Base-by-base conservation (phyloP, 192 early-diverging fungal genomes). In the Coemansia sp. region DNA sequence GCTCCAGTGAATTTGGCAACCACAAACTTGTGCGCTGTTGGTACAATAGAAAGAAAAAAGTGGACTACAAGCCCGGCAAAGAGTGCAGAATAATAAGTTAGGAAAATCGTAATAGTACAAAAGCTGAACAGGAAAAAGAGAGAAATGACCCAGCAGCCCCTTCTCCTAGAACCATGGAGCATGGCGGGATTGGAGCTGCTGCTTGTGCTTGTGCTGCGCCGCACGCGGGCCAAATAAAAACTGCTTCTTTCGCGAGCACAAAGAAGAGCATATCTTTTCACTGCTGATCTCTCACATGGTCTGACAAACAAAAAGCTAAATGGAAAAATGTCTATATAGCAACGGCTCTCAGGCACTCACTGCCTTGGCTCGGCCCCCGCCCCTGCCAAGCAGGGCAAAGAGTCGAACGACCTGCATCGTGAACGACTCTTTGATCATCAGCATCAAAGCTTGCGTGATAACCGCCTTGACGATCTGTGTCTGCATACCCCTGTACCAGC, bases 381-480 rank as follows among this genome's bases (percentile, higher is more conserved):
- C 64, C 61, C 7, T 55, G 52, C 52, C 52, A 55, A 55, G 52
- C 61, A 75, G 35, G 6, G 70, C 73, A 65, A 83, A 83, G 18
- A 69, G 37, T 1, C 74, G 68, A 20, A 65, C 41, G 18, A 74
- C 69, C 72, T 77, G 80, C 48, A 69, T 28, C 18, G 88, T 89
- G 61, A 96, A 86, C 72, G 95, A 89, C 72, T 99, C 97, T 76
- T 96, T 98, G 80, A 92, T 89, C 80, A 95, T 92, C 72, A 99
- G 96, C 56, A 99, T 80, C 64, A 99, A 85, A n/a, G 97, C 95
- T 74, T 99, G 97, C 8, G 93, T 94, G 59, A 99, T 83, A n/a
- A 99, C 97, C n/a, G 95, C 97, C 85, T 99, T 99, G 70, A 90
- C 85, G 64, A 99, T 96, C 84, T 99, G 97, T 10, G 95, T 87